These are phyloP conservation scores for Alternaria metachromatica DNA, from an alignment of 2,329 filamentous ascomycete genomes.

Conservation along the genomic window DNA sequence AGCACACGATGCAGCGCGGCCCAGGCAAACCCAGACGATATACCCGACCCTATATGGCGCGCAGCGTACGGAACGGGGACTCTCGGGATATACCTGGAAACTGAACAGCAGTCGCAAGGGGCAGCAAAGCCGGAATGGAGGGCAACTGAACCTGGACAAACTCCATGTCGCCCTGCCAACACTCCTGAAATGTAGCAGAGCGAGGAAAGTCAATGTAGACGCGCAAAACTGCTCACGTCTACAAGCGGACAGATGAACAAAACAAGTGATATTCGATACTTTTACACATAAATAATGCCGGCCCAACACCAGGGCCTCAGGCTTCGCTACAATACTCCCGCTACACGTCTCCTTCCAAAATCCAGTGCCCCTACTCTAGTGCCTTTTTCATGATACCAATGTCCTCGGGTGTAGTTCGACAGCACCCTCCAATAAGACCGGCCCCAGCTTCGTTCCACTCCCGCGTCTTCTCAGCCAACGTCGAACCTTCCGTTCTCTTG, in stretches of 20 bases:
- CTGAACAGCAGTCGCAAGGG: not conserved
- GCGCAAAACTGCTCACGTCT: not conserved
- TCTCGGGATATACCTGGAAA: not conserved
- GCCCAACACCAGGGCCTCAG: not conserved
- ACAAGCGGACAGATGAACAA: not conserved
- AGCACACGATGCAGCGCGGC: not conserved
- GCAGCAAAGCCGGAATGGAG: not conserved
- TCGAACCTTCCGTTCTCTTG: conserved; percentile 25
- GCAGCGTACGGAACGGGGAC: not conserved
- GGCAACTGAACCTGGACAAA: not conserved
- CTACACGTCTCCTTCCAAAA: no score
- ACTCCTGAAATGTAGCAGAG: not conserved
- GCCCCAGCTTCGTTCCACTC: conserved; percentile 49
- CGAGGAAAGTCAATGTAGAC: not conserved
- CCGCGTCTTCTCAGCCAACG: conserved; percentile 36
- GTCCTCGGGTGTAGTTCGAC: conserved; percentile 53
- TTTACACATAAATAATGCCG: not conserved
- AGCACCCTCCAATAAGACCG: conserved; percentile 56
- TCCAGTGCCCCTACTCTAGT: conserved; percentile 6
- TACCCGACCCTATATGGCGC: not conserved
- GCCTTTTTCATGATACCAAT: conserved; percentile 44
- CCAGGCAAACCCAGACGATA: not conserved
- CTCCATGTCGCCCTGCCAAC: not conserved
- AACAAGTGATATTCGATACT: not conserved
- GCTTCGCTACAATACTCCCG: not conserved